Evolutionary conservation across 768 basidiomycete genomes (phyloP).

Genomic region (Leccinum obscurum): DNA sequence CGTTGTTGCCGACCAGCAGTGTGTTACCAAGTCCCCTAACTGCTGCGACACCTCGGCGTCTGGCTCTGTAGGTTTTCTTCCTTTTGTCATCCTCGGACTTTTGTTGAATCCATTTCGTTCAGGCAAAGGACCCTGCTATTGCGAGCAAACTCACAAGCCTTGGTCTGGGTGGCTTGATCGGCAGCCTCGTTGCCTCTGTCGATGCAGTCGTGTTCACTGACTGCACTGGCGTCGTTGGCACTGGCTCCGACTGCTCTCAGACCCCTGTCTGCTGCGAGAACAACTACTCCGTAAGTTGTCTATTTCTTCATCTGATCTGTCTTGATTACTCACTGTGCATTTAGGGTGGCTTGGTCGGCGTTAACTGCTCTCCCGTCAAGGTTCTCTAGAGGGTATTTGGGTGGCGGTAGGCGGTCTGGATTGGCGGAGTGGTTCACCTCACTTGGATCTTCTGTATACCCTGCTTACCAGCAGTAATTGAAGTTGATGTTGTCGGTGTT

Average conservation of each 20-base stretch:
- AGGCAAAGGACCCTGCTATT: too few species aligned
- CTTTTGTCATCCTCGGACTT: background rate
- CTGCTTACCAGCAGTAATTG: too few species aligned
- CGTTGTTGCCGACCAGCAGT: slow-evolving; percentile 12
- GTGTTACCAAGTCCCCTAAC: background rate
- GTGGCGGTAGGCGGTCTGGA: background rate
- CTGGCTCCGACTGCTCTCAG: too few species aligned
- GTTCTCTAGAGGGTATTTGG: background rate
- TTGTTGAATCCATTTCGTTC: background rate
- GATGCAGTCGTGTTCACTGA: background rate
- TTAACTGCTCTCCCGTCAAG: background rate
- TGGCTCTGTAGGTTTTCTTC: background rate
- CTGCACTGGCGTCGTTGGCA: background rate
- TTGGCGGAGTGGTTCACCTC: background rate
- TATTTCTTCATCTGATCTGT: too few species aligned
- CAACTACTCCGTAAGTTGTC: background rate
- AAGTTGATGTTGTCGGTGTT: too few species aligned
- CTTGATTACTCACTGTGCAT: background rate
- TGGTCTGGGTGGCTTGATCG: background rate
- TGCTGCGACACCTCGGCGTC: slow-evolving; percentile 13
- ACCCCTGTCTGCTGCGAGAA: too few species aligned
- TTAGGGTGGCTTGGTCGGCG: background rate
- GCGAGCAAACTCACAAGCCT: fast-evolving
- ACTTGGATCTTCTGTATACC: background rate
- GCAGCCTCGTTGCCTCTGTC: background rate